Evolutionary conservation across 106 monocot species (phyloP), one percentile per base, ranked within the genome.

Genomic region (Cymbidium sinense): DNA sequence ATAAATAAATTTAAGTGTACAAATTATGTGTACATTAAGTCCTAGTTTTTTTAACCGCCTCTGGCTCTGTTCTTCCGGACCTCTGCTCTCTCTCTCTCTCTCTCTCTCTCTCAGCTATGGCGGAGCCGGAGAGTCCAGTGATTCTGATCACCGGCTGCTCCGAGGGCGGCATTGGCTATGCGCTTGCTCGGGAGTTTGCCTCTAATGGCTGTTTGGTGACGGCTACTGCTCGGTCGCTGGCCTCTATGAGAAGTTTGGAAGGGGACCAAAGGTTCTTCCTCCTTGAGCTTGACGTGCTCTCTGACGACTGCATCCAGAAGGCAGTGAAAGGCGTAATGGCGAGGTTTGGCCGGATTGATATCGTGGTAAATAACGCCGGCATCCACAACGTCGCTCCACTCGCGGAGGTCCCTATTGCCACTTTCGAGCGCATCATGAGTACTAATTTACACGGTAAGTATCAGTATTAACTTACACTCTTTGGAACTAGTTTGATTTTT

Each of bases 301-400:
- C 91, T 25, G 89, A 93, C 31, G 88, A 88, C 47, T 90, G 90
- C 87, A 50, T 90, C 11, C 33, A 70, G 50, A 80, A 31, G 28
- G 82, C 82, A 9, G 82, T 94, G 72, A 77, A 67, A n/a, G 80
- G 73, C 43, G 73, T 73, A 15, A 33, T 98, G 70, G 84, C 78
- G 35, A 83, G 50, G 81, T 92, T 88, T 44, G 96, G 96, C 0
- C 65, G 92, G 74, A 84, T 98, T 55, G 96, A 98, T 55, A 91
- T 98, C 78, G 82, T 98, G 9, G 88, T 98, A 12, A 98, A 98
- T 75, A 98, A 98, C 55, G 96, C 96, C 2, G 96, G 96, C 20
- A 55, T 94, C 4, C 94, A 92, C 79, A 77, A 87, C 69, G 96
- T 98, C 25, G 96, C 87, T 9, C 96, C 94, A 0, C 86, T 98